Evolutionary conservation across 768 basidiomycete species (phyloP).

Genomic region (Psilocybe cyanescens): DNA sequence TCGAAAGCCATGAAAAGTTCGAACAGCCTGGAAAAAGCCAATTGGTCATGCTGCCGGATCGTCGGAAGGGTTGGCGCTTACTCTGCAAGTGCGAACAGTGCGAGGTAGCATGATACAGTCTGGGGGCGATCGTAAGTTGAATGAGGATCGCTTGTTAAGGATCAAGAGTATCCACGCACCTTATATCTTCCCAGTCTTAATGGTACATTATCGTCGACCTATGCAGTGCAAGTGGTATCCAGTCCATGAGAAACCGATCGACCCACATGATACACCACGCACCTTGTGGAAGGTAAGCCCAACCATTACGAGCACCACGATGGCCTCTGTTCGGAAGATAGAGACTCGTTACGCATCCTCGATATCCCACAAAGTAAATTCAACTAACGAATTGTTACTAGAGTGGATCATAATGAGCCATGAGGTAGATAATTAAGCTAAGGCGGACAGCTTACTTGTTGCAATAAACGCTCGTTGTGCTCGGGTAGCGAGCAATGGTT

Average conservation of each 20-base stretch:
- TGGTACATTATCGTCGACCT: slow-evolving; percentile 58
- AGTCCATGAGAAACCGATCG: background rate
- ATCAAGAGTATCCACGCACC: slow-evolving; percentile 31
- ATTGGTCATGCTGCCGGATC: slow-evolving; percentile 7
- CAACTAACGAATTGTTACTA: slow-evolving; percentile 65
- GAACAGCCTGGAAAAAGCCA: slow-evolving; percentile 58
- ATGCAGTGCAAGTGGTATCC: background rate
- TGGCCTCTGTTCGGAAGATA: slow-evolving; percentile 56
- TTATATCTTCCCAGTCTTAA: slow-evolving; percentile 53
- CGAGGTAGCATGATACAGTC: slow-evolving; percentile 86
- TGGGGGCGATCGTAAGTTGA: slow-evolving; percentile 24
- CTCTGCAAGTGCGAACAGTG: slow-evolving; percentile 84
- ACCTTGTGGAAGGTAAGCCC: slow-evolving; percentile 71
- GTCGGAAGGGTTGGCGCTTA: slow-evolving; percentile 34
- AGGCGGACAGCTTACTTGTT: slow-evolving; percentile 59
- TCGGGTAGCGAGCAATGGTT: slow-evolving; percentile 72
- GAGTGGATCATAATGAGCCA: slow-evolving; percentile 13
- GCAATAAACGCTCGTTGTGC: slow-evolving; percentile 74
- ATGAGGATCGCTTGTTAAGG: background rate
- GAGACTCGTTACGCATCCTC: background rate
- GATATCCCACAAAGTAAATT: background rate
- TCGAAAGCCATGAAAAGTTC: slow-evolving; percentile 82
- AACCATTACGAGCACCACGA: slow-evolving; percentile 77
- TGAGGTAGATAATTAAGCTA: slow-evolving; percentile 6
- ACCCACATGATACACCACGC: slow-evolving; percentile 24